Conservation (phyloP, 495 filamentous ascomycete species). For the Aspergillus affinis region DNA sequence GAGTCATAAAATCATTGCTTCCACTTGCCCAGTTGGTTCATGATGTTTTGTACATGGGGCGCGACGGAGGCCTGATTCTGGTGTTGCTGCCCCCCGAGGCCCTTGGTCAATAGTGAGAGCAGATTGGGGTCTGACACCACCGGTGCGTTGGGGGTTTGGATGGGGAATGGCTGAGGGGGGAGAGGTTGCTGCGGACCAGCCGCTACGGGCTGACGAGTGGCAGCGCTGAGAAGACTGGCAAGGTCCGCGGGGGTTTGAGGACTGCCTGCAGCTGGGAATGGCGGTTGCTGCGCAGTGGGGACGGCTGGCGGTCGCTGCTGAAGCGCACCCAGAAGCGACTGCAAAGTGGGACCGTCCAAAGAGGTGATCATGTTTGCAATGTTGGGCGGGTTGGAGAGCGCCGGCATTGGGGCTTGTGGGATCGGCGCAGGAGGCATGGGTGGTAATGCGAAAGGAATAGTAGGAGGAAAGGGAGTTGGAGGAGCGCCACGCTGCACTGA, state of each 20-base stretch:
- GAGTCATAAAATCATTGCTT: constrained; percentile 47
- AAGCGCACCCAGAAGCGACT: constrained; percentile 65
- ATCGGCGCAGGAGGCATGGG: constrained; percentile 35
- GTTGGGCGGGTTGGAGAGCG: constrained; percentile 40
- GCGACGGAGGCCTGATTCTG: constrained; percentile 40
- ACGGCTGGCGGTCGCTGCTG: constrained; percentile 47
- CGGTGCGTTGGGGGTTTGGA: constrained; percentile 32
- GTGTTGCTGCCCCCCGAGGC: constrained; percentile 37
- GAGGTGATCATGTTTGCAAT: constrained; percentile 51
- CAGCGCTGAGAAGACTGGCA: constrained; percentile 55
- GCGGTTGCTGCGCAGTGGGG: constrained; percentile 40
- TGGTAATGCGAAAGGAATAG: constrained; percentile 46
- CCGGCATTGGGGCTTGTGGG: constrained; percentile 31
- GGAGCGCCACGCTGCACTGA: constrained; percentile 48
- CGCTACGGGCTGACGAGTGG: constrained; percentile 40
- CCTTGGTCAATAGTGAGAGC: constrained; percentile 47
- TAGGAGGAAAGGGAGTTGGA: constrained; percentile 43
- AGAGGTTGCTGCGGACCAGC: constrained; percentile 37
- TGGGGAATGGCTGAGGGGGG: constrained; percentile 34
- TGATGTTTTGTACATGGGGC: constrained; percentile 58
- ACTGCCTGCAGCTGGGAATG: constrained; percentile 32
- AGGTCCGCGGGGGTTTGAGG: constrained; percentile 51
- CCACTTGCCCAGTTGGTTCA: constrained; percentile 62
- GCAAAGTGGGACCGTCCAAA: constrained; percentile 69
- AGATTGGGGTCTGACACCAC: constrained; percentile 43